Conservation (phyloP, 108 stramenopile genomes). For the Seminavis robusta region DNA sequence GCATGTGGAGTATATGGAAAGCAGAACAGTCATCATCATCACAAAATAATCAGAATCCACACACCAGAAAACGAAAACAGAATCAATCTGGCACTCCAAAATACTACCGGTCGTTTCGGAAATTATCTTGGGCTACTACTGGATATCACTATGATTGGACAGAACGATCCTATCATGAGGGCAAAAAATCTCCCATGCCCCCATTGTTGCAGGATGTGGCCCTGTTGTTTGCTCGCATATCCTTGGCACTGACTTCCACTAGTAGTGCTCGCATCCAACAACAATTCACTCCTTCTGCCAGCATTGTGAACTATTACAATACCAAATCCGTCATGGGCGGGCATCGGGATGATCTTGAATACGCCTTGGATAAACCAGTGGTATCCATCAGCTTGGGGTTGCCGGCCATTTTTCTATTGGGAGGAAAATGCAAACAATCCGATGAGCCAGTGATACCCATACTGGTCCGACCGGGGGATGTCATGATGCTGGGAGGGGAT, state of each 20-base stretch:
- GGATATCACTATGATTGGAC: conserved; percentile 79
- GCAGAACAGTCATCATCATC: conserved; percentile 7
- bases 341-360: conserved; percentile 64
- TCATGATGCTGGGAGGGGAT: conserved; percentile 56
- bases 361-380: conserved; percentile 54
- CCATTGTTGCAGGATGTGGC: conserved; percentile 20
- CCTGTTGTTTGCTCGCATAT: conserved; percentile 25
- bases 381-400: conserved; percentile 54
- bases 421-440: conserved; percentile 48
- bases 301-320: conserved; percentile 71
- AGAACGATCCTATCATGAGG: conserved; percentile 36
- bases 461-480: conserved; percentile 60
- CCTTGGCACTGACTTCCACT: conserved; percentile 8
- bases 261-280: neutral
- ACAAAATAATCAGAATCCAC: neutral
- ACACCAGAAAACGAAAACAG: neutral
- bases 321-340: conserved; percentile 58
- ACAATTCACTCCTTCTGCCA: conserved; percentile 42
- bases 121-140: conserved; percentile 60
- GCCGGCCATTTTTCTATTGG: conserved; percentile 59
- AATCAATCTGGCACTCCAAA: neutral
- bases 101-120: conserved; percentile 25
- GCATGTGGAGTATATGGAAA: conserved; percentile 48
- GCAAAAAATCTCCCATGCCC: conserved; percentile 40
- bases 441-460: conserved; percentile 51